Base-by-base conservation (phyloP, 192 early-diverging fungal genomes). In the Radiomyces spectabilis region DNA sequence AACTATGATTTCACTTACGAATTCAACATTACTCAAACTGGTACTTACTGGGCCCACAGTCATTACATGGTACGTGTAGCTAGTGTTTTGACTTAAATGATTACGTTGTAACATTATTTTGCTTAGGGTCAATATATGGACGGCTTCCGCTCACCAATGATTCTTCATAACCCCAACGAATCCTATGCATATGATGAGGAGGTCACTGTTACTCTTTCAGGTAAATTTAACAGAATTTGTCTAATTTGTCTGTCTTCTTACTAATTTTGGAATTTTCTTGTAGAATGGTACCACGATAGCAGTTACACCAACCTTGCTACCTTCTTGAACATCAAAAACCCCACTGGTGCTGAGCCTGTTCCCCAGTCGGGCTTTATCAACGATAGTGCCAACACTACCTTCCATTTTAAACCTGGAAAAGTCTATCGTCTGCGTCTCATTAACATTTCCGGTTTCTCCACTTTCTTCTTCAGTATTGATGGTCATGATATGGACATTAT, bases 31-130 rank as follows among this genome's bases (percentile, higher is more conserved):
- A 55, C 59, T 43, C 88, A 94, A 53, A 75, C 76, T 16, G 92
- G 92, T 35, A 91, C 88, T 10, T 92, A 84, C 70, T 94, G 92
- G 92, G 79, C 85, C 49, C 89, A 92, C 56, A 67, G 79, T 38
- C 89, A 92, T 59, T 77, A 56, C 55, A 61, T 60, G 30, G 77
- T 73, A 53, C 18, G 31, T 16, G 21, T 6, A 39, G 25, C 25
- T 43, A 27, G 16, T 3, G 35, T 40, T 37, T 24, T 30, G 21
- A 25, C 25, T 41, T 2, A 2, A 35, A 51, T 40, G 13, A 15
- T 21, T 31, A 37, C 24, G 15, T 16, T 13, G 7, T 42, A 16
- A 13, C 45, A 34, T 34, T 34, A 30, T 26, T 22, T 19, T 54
- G 4, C 4, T 13, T 35, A 64, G 61, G 61, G 47, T 8, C 86